Evolutionary conservation across 192 early-diverging fungal genomes (phyloP).

Genomic region (Entrophospora sp.): DNA sequence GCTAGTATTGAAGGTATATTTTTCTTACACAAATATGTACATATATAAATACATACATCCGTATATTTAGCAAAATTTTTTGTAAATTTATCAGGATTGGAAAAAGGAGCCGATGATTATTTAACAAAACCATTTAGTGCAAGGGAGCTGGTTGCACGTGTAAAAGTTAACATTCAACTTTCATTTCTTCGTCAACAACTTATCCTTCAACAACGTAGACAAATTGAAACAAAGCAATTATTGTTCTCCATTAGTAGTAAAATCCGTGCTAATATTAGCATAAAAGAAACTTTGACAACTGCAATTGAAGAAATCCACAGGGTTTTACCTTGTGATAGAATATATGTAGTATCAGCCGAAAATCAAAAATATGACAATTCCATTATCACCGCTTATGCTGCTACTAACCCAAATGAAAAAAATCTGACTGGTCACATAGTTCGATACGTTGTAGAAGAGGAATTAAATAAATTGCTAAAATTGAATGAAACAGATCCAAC

Average conservation of each 20-base stretch:
- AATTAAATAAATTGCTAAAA: too few species aligned
- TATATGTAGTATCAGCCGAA: conserved; percentile 19
- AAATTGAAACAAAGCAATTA: conserved; percentile 31
- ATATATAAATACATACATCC: neutral
- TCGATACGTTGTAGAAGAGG: neutral
- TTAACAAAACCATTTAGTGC: conserved; percentile 40
- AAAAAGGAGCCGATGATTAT: conserved; percentile 55
- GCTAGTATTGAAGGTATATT: conserved; percentile 39
- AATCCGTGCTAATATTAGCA: conserved; percentile 28
- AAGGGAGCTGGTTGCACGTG: conserved; percentile 46
- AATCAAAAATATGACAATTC: neutral
- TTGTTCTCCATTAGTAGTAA: conserved; percentile 32
- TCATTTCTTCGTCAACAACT: conserved; percentile 34
- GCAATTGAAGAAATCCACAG: conserved; percentile 27
- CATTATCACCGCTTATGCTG: neutral
- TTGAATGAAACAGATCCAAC: too few species aligned
- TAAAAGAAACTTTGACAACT: conserved; percentile 26
- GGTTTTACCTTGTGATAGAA: conserved; percentile 28
- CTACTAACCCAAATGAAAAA: neutral
- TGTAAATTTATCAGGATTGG: conserved; percentile 22
- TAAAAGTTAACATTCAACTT: conserved; percentile 42
- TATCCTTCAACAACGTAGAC: conserved; percentile 28
- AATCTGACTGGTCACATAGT: neutral
- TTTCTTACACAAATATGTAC: conserved; percentile 6
- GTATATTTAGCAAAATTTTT: neutral